These are phyloP conservation scores for Leucocoprinus leucothites DNA, from an alignment of 768 basidiomycete species.

Conservation along the genomic window DNA sequence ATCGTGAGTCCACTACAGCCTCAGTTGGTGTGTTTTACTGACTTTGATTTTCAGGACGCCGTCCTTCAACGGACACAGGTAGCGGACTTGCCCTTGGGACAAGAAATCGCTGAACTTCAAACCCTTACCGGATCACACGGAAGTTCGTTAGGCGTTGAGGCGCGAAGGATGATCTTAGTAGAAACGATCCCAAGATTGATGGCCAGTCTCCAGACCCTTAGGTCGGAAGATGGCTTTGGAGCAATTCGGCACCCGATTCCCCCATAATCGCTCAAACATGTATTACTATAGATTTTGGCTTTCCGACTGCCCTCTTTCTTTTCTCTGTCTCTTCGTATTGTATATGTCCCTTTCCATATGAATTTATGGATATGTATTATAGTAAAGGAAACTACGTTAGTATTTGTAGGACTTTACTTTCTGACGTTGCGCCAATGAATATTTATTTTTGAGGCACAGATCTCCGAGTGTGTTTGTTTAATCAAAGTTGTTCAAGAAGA, in stretches of 20 bases:
- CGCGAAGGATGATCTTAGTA: conserved; percentile 11
- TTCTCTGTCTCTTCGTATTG: conserved; percentile 1
- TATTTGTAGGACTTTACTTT: too few species aligned
- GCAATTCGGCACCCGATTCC: not conserved
- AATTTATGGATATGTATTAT: conserved; percentile 8
- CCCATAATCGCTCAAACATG: not conserved
- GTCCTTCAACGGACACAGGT: conserved; percentile 10
- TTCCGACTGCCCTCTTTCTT: not conserved
- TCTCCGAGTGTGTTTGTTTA: too few species aligned
- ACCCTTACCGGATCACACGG: conserved; percentile 10
- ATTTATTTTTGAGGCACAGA: too few species aligned
- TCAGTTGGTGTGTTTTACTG: not conserved
- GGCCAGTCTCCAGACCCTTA: conserved; percentile 8
- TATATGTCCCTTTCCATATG: conserved; percentile 8
- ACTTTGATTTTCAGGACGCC: conserved; percentile 1
- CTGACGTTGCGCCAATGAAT: too few species aligned
- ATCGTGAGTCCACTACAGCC: conserved; percentile 19
- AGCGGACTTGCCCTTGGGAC: conserved; percentile 6
- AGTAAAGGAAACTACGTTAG: not conserved
- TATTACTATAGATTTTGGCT: conserved; percentile 2
- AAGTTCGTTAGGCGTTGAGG: conserved; percentile 2
- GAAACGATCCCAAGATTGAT: conserved; percentile 11
- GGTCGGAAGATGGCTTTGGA: conserved; percentile 1
- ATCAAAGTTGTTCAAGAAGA: too few species aligned
- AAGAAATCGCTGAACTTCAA: conserved; percentile 7